These are phyloP conservation scores for Melanogaster broomeanus DNA, from an alignment of 768 basidiomycete genomes.

Conservation along the genomic window DNA sequence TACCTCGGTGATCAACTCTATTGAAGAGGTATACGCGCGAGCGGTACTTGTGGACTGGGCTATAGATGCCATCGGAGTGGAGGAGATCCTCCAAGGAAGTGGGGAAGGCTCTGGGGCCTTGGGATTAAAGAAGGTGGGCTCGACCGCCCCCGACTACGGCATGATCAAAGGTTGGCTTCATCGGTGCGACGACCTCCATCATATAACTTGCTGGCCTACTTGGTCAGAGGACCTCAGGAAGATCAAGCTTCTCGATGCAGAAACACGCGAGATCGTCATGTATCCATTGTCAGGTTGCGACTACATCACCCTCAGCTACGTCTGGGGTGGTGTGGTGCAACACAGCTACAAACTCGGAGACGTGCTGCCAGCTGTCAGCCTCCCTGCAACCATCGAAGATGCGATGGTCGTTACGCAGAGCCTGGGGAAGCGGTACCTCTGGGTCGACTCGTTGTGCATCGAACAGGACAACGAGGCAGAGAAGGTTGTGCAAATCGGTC, in stretches of 20 bases:
- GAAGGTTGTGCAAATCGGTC: slow-evolving; percentile 8
- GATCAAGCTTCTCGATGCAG: slow-evolving; percentile 11
- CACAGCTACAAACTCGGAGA: slow-evolving; percentile 9
- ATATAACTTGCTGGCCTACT: slow-evolving; percentile 3
- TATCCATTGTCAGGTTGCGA: slow-evolving; percentile 7
- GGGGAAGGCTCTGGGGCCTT: neutral
- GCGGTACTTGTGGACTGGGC: neutral
- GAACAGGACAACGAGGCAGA: slow-evolving; percentile 8
- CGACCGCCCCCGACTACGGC: neutral
- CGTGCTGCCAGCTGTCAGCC: neutral
- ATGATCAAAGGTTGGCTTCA: slow-evolving; percentile 9
- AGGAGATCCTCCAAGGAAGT: neutral
- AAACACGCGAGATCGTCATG: slow-evolving; percentile 4
- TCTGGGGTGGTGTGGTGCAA: slow-evolving; percentile 15
- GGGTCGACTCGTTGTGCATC: slow-evolving; percentile 20
- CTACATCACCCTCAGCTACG: slow-evolving; percentile 17
- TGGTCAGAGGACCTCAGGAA: slow-evolving; percentile 3
- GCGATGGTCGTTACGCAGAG: slow-evolving; percentile 12
- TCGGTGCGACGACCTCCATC: slow-evolving; percentile 9
- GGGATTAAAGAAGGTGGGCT: slow-evolving; percentile 8
- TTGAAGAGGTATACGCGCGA: neutral
- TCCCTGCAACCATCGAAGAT: slow-evolving; percentile 20
- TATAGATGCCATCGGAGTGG: slow-evolving; percentile 7
- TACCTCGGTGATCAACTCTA: neutral
- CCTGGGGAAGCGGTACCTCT: slow-evolving; percentile 17